Conservation (phyloP, 1,284 basidiomycete species). For the Puccinia coronata region DNA sequence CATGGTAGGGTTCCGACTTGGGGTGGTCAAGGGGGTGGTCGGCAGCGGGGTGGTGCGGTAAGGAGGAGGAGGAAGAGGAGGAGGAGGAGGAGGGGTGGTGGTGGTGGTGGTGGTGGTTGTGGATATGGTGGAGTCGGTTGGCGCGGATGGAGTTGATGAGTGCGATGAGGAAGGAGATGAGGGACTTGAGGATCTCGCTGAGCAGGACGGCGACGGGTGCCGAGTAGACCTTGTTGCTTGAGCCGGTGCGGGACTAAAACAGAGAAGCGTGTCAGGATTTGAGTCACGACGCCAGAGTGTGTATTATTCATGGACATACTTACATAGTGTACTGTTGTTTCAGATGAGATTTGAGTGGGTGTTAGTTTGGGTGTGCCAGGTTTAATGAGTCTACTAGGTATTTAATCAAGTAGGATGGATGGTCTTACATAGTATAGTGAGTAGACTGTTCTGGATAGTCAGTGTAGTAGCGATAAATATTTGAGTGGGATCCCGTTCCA, state of each 20-base stretch:
- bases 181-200: conserved; percentile 87
- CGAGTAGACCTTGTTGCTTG: conserved; percentile 67
- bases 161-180: conserved; percentile 75
- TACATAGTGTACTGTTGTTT: background rate
- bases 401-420: conserved; percentile 40
- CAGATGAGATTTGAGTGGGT: background rate
- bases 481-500: conserved; percentile 76
- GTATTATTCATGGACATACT: background rate
- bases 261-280: background rate
- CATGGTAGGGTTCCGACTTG: background rate
- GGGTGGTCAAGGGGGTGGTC: background rate
- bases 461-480: conserved; percentile 80
- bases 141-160: background rate
- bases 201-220: conserved; percentile 87
- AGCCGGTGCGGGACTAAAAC: conserved; percentile 58
- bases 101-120: too few species aligned
- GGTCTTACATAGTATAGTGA: conserved; percentile 94
- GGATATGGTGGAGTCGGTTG: background rate
- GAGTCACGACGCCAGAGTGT: background rate
- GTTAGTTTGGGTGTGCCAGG: background rate
- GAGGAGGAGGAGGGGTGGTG: too few species aligned
- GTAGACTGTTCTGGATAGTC: conserved; percentile 84
- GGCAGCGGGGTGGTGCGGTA: background rate
- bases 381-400: background rate
- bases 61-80: background rate